phyloP scores from a whole-genome alignment of 2,329 filamentous ascomycete species.

The Penicillium brasilianum region DNA sequence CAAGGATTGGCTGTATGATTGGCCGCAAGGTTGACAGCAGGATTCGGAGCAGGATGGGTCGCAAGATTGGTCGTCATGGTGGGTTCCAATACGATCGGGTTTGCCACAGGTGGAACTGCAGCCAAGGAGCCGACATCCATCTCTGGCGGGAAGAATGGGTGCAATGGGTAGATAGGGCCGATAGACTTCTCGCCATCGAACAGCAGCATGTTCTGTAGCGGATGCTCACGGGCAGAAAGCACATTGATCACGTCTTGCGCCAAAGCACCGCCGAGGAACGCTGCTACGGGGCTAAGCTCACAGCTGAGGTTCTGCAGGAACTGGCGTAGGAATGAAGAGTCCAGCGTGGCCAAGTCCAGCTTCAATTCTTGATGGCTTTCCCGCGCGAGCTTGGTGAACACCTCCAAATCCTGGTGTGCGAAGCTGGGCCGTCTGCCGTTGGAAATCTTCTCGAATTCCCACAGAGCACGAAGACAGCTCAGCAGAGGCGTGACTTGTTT shows the following conservation, averaged over 20 bases:
- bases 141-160: constrained; percentile 63
- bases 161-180: constrained; percentile 79
- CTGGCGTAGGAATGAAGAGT: constrained; percentile 73
- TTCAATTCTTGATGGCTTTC: constrained; percentile 77
- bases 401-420: constrained; percentile 68
- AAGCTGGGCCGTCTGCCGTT: constrained; percentile 61
- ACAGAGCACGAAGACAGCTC: constrained; percentile 84
- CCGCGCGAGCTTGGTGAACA: constrained; percentile 78
- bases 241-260: constrained; percentile 98
- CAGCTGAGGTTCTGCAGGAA: constrained; percentile 86
- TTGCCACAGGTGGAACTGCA: constrained; percentile 35
- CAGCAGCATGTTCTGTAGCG: constrained; percentile 91
- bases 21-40: background rate
- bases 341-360: constrained; percentile 69
- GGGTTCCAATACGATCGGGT: constrained; percentile 30
- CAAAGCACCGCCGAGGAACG: constrained; percentile 86
- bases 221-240: constrained; percentile 86
- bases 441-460: constrained; percentile 75
- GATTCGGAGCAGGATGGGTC: constrained; percentile 3
- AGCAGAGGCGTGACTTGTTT: constrained; percentile 80
- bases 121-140: constrained; percentile 32
- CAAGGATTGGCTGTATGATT: background rate
- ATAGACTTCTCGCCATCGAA: constrained; percentile 85
- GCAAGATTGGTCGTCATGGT: constrained; percentile 7
- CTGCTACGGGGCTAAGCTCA: constrained; percentile 84